These are phyloP conservation scores for Raffaelea deltoideospora DNA, from an alignment of 2,329 filamentous ascomycete genomes.

Conservation along the genomic window DNA sequence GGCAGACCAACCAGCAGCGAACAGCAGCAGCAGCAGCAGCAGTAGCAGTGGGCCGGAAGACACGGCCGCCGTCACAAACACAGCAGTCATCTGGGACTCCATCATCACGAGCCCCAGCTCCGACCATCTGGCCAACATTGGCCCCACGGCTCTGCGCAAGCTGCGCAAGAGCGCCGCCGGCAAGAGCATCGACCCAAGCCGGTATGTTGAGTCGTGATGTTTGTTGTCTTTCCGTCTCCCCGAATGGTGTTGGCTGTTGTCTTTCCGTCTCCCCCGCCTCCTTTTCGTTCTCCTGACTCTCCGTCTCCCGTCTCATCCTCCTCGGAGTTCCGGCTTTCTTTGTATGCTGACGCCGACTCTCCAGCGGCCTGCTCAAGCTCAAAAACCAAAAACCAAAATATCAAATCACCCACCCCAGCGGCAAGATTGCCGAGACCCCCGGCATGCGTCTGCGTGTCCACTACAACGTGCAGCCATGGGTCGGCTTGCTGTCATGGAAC, in stretches of 20 bases:
- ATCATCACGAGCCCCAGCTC: constrained; percentile 70
- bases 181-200: constrained; percentile 43
- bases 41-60: too few relatives aligned
- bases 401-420: constrained; percentile 81
- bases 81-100: constrained; percentile 87
- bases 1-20: constrained; percentile 28
- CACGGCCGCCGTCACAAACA: constrained; percentile 34
- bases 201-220: constrained; percentile 21
- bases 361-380: constrained; percentile 57
- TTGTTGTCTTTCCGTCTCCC: neutral
- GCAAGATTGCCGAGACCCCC: constrained; percentile 56
- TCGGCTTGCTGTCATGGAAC: constrained; percentile 77
- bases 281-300: neutral
- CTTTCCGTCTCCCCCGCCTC: neutral
- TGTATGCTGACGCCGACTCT: neutral
- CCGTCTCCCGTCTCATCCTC: neutral
- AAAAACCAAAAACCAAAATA: constrained; percentile 88
- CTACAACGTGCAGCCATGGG: constrained; percentile 98
- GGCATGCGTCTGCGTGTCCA: constrained; percentile 69
- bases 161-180: constrained; percentile 42
- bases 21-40: constrained; percentile 13
- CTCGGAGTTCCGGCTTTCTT: neutral
- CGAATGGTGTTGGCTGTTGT: too few relatives aligned
- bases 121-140: constrained; percentile 45
- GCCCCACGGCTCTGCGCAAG: constrained; percentile 46